Percentiles rank a stretch among this genome's conserved stretches.
These are phyloP conservation scores for Solidago caesia DNA, from an alignment of 129 eudicot genomes.

Conservation along the genomic window DNA sequence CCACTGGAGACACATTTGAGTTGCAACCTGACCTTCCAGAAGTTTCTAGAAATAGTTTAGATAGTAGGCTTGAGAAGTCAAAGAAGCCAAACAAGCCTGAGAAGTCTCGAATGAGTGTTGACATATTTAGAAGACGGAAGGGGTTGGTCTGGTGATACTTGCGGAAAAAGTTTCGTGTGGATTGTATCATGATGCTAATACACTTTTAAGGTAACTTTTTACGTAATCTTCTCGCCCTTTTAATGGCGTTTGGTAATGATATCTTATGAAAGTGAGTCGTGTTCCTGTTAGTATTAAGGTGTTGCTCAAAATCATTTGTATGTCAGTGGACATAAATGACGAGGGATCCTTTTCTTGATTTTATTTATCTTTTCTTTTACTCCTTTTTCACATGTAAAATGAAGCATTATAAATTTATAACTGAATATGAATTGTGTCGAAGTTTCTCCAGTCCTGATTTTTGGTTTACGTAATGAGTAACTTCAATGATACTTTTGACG, in stretches of 20 bases:
- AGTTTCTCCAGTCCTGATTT: slow-evolving; percentile 12
- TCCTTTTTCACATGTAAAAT: slow-evolving; percentile 25
- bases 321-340: slow-evolving; percentile 30
- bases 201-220: slow-evolving; percentile 32
- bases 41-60: slow-evolving; percentile 91
- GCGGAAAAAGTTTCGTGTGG: slow-evolving; percentile 21
- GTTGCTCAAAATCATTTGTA: slow-evolving; percentile 23
- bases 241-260: slow-evolving; percentile 4
- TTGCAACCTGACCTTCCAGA: slow-evolving; percentile 58
- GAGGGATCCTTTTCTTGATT: slow-evolving; percentile 19
- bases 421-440: slow-evolving; percentile 27
- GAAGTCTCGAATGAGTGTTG: slow-evolving; percentile 85
- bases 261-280: slow-evolving; percentile 24
- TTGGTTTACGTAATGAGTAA: background rate
- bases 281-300: slow-evolving; percentile 20
- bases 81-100: slow-evolving; percentile 83
- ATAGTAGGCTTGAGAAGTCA: slow-evolving; percentile 89
- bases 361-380: slow-evolving; percentile 10
- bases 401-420: slow-evolving; percentile 18
- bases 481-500: background rate
- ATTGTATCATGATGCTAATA: slow-evolving; percentile 5
- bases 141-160: slow-evolving; percentile 64
- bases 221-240: slow-evolving; percentile 18
- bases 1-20: slow-evolving; percentile 44
- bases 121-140: slow-evolving; percentile 72